A percentile compares a stretch with the other conserved stretches of the same genome.
phyloP scores from a whole-genome alignment of 192 early-diverging fungal species.

The Funneliformis geosporum region DNA sequence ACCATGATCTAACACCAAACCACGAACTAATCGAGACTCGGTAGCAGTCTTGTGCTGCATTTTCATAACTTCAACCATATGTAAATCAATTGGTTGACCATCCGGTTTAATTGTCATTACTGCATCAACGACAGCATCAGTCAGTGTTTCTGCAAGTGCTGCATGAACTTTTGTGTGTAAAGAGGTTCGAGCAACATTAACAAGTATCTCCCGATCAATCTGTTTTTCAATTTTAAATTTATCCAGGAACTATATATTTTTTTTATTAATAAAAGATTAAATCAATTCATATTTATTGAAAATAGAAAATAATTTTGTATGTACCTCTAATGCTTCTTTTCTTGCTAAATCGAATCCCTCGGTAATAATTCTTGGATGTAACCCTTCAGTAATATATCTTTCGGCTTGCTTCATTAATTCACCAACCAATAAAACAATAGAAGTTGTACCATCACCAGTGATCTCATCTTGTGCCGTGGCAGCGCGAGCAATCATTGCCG shows the following conservation, averaged over 20 bases:
- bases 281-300: background rate
- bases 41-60: slow-evolving; percentile 99
- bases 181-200: slow-evolving; percentile 92
- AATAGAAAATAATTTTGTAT: slow-evolving; percentile 8
- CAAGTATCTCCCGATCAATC: slow-evolving; percentile 88
- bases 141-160: slow-evolving; percentile 87
- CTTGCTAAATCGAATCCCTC: slow-evolving; percentile 98
- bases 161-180: slow-evolving; percentile 93
- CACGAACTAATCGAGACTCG: slow-evolving; percentile 91
- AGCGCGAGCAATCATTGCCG: slow-evolving; percentile 98
- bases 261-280: background rate
- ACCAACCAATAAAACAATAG: slow-evolving; percentile 94
- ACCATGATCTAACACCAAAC: slow-evolving; percentile 97
- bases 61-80: slow-evolving; percentile 99
- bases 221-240: slow-evolving; percentile 71
- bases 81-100: slow-evolving; percentile 91
- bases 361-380: slow-evolving; percentile 94
- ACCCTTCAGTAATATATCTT: slow-evolving; percentile 90
- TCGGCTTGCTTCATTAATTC: slow-evolving; percentile 97
- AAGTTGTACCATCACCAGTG: slow-evolving; percentile 98
- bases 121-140: slow-evolving; percentile 96
- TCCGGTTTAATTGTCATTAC: slow-evolving; percentile 83
- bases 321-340: slow-evolving; percentile 84
- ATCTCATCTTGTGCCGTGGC: slow-evolving; percentile 99
- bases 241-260: slow-evolving; percentile 75